A percentile compares a stretch with the other conserved stretches of the same genome.
Evolutionary conservation across 768 basidiomycete species (phyloP).

Genomic region (Terana coerulea): DNA sequence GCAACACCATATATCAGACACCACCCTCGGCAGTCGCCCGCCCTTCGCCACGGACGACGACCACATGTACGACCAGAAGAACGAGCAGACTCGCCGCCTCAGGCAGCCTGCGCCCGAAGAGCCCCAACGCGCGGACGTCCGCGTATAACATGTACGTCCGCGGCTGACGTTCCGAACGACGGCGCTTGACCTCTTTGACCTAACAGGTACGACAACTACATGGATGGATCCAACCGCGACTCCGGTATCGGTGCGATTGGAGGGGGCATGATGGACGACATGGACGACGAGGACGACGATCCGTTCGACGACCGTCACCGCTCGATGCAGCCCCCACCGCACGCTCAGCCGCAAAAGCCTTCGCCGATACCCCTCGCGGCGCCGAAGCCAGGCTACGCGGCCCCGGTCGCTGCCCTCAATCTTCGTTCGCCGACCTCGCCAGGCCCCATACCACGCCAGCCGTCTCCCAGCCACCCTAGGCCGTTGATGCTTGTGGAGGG

Average conservation of each 20-base stretch:
- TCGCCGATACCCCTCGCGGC: conserved; percentile 54
- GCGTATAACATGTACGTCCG: conserved; percentile 67
- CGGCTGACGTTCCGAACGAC: neutral
- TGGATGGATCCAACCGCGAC: conserved; percentile 40
- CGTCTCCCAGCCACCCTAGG: conserved; percentile 18
- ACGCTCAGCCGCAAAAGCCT: conserved; percentile 17
- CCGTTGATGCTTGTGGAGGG: conserved; percentile 25
- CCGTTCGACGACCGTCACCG: conserved; percentile 34
- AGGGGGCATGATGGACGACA: conserved; percentile 41
- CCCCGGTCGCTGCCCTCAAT: conserved; percentile 63
- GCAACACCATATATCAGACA: conserved; percentile 25
- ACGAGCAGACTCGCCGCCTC: conserved; percentile 40
- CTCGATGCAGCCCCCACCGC: neutral
- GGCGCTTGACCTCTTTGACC: conserved; percentile 1
- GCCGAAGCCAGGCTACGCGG: conserved; percentile 71
- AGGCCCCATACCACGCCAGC: conserved; percentile 32
- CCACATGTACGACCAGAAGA: conserved; percentile 48
- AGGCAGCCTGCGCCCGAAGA: conserved; percentile 31
- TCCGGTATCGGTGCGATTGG: conserved; percentile 54
- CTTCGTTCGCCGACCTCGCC: conserved; percentile 40
- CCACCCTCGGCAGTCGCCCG: conserved; percentile 56
- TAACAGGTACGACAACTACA: conserved; percentile 63
- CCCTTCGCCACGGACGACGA: conserved; percentile 70
- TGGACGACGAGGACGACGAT: conserved; percentile 40
- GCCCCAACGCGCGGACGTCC: conserved; percentile 55